Conservation (phyloP, 2,329 filamentous ascomycete species). For the Ophioceras dolichostomum region DNA sequence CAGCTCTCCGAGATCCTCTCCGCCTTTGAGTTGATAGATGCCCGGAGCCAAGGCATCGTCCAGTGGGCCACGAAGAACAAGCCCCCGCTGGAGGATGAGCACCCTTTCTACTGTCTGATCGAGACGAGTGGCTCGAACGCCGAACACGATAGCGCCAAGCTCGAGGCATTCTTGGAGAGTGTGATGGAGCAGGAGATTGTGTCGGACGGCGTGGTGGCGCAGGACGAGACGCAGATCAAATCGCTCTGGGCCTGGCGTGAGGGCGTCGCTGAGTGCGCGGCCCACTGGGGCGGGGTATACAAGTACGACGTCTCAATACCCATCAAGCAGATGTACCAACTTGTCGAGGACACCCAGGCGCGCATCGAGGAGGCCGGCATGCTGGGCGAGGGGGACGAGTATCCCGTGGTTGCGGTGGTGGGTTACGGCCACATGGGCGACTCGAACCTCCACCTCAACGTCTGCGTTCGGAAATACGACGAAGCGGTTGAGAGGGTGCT, state of each 20-base stretch:
- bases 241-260: conserved; percentile 88
- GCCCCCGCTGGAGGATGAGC: conserved; percentile 66
- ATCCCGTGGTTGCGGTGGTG: conserved; percentile 78
- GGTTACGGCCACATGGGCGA: conserved; percentile 99
- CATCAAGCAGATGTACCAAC: conserved; percentile 69
- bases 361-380: conserved; percentile 64
- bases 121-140: conserved; percentile 92
- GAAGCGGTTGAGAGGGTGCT: conserved; percentile 75
- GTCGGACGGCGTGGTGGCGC: conserved; percentile 77
- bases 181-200: conserved; percentile 81
- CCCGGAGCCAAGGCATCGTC: conserved; percentile 66
- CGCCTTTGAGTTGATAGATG: conserved; percentile 96
- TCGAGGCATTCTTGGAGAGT: conserved; percentile 80
- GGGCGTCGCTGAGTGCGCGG: conserved; percentile 78
- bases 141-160: conserved; percentile 87
- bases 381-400: conserved; percentile 60
- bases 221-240: conserved; percentile 82
- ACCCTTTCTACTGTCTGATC: conserved; percentile 93
- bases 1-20: conserved; percentile 92
- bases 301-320: conserved; percentile 98
- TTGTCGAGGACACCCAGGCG: conserved; percentile 75
- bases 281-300: conserved; percentile 90
- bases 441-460: conserved; percentile 87
- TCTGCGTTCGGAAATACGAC: conserved; percentile 72
- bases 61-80: conserved; percentile 62